A percentile compares a stretch with the other conserved stretches of the same genome.
phyloP scores from a whole-genome alignment of 805 yeast species.

The Peterozyma toletana region DNA sequence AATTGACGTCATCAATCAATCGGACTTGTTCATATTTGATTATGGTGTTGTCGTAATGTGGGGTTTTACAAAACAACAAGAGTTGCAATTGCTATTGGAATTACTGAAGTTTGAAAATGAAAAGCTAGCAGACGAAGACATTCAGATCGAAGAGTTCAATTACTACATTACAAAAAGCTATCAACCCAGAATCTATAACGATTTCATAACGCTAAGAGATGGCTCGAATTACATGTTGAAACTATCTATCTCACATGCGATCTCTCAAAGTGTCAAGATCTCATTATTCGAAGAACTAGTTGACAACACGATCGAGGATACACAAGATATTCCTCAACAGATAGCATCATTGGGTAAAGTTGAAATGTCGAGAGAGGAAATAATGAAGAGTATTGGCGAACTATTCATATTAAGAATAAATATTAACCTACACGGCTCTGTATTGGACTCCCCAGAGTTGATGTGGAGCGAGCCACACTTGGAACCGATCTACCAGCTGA shows the following conservation, averaged over 20 bases:
- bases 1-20: constrained; percentile 73
- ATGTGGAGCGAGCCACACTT: constrained; percentile 99
- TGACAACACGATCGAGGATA: constrained; percentile 94
- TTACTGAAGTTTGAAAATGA: constrained; percentile 89
- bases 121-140: constrained; percentile 84
- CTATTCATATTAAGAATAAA: constrained; percentile 80
- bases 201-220: constrained; percentile 87
- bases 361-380: constrained; percentile 87
- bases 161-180: constrained; percentile 90
- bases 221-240: constrained; percentile 88
- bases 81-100: constrained; percentile 71
- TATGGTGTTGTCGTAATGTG: constrained; percentile 97
- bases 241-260: constrained; percentile 88
- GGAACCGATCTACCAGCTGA: constrained; percentile 96
- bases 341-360: constrained; percentile 94
- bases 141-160: constrained; percentile 91
- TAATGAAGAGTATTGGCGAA: constrained; percentile 97
- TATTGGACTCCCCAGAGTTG: constrained; percentile 91
- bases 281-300: constrained; percentile 93
- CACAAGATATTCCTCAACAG: constrained; percentile 95
- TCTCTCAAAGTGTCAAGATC: constrained; percentile 92
- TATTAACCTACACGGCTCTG: constrained; percentile 79
- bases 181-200: constrained; percentile 94
- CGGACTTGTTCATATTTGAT: constrained; percentile 83
- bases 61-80: constrained; percentile 89